Evolutionary conservation across 2,329 filamentous ascomycete genomes (phyloP), one percentile per base, ranked within the genome.

Genomic region (Karstenula rhodostoma): DNA sequence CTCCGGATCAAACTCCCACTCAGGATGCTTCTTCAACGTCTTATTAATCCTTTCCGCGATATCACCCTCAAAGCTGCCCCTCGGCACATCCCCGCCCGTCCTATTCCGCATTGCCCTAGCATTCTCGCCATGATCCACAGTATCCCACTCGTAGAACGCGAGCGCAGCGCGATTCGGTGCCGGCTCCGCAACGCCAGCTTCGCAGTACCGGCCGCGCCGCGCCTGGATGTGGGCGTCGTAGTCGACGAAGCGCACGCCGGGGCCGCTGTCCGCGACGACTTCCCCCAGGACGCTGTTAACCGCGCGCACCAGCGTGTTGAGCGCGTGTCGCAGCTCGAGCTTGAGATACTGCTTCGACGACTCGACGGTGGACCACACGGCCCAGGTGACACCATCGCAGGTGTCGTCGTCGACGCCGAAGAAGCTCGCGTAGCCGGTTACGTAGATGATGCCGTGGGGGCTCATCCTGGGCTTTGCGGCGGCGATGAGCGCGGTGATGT

Each of bases 61-160:
- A 1, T 61, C 64, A 1, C 63, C 63, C 53, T 76, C 68, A 25
- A 73, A 76, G 0, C 63, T 69, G 0, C 68, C 70, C 43, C 42
- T 63, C 5, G 67, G 68, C 5, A 74, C 72, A 37, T 64, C 64
- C 32, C 65, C 70, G 10, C 70, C 68, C 1, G 69, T 69, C 5
- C 42, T 33, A 25, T 65, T 64, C 22, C 63, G 54, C n/a, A 74
- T 12, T n/a, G 43, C 60, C 0, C 64, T 67, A 1, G 43, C 49
- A 27, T 73, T 68, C 33, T 73, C 73, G 0, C 66, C 68, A 1
- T 19, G n/a, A 46, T 76, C 73, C 1, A 71, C 62, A 1, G 72
- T 76, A 25, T 68, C 61, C 72, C 73, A 75, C 37, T 77, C 73
- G 50, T 73, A 77, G 51, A 76, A 77, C 8, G 57, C 58, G 3